Evolutionary conservation across 169 alveolate genomes (phyloP).

Genomic region (Amoebophrya sp.): DNA sequence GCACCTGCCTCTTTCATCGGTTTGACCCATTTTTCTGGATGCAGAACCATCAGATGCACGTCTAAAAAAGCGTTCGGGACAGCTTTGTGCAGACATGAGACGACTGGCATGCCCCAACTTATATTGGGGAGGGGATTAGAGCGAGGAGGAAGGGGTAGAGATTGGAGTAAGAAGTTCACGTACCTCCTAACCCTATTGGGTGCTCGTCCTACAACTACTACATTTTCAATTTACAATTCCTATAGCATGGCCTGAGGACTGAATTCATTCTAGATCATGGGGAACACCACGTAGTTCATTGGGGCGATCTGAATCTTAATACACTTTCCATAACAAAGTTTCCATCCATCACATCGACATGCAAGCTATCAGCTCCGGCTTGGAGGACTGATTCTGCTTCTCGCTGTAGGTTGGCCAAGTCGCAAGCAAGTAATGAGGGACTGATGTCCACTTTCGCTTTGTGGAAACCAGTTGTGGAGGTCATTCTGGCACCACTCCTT

Average conservation of each 20-base stretch:
- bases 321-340: constrained; percentile 35
- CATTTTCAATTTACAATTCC: too few relatives aligned
- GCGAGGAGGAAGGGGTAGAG: not conserved
- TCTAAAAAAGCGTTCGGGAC: constrained; percentile 64
- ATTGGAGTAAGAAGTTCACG: too few relatives aligned
- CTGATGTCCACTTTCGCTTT: constrained; percentile 7
- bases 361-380: constrained; percentile 55
- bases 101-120: constrained; percentile 69
- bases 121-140: constrained; percentile 74
- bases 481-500: too few relatives aligned
- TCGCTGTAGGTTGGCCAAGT: constrained; percentile 39
- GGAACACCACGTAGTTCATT: not conserved
- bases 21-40: constrained; percentile 68
- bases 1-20: constrained; percentile 66
- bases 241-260: not conserved
- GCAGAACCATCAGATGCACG: constrained; percentile 71
- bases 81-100: constrained; percentile 57
- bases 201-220: too few relatives aligned
- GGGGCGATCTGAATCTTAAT: not conserved
- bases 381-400: constrained; percentile 41
- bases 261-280: not conserved
- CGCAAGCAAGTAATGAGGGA: constrained; percentile 52
- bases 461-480: too few relatives aligned
- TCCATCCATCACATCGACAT: constrained; percentile 51
- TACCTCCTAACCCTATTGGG: too few relatives aligned